Base-by-base conservation (phyloP, 768 basidiomycete genomes). In the Neoboletus magnificus region DNA sequence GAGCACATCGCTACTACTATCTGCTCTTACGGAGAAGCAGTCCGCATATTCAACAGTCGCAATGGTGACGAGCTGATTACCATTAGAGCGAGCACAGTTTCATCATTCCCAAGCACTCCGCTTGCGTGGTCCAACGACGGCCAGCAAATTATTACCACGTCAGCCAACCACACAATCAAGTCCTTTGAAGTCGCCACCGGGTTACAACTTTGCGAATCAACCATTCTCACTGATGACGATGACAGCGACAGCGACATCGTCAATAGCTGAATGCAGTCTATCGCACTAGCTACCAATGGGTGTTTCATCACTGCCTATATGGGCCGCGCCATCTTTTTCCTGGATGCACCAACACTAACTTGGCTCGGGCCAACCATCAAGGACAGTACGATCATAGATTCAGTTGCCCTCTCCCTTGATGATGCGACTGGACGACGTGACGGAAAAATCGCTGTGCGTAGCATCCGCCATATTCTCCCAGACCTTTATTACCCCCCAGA, bases 71-170 rank as follows among this genome's bases (percentile, higher is more conserved):
- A 25, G 8, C 7, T 43, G 7, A 25, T 43, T 9, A 23, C 15
- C 8, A 43, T 43, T 10, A 16, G 16, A 4, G 8, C 42, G 3
- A 16, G 1, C 8, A 10, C 16, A 4, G 8, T 23, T 8, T 25
- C 4, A 10, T 8, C 0, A 0, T 0, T 0, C 4, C 0, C 9
- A 25, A 5, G 0, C 16, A 43, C 23, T 9, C 23, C 42, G 2
- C 42, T 43, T 9, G 15, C 23, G 5, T 43, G 42, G 42, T 43
- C 42, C 9, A 43, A 11, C 5, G 4, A 43, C 5, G 16, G 25
- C 2, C 42, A 43, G 10, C 42, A 2, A 16, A 16, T 43, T 43
- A 10, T 43, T 11, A 16, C 23, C 1, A 4, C 23, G 2, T 25
- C 23, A 1, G 4, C 2, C 1, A 12, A 25, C 22, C 25, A 18